These are phyloP conservation scores for Aphanoascus verrucosus DNA, from an alignment of 2,329 filamentous ascomycete species.

Conservation along the genomic window DNA sequence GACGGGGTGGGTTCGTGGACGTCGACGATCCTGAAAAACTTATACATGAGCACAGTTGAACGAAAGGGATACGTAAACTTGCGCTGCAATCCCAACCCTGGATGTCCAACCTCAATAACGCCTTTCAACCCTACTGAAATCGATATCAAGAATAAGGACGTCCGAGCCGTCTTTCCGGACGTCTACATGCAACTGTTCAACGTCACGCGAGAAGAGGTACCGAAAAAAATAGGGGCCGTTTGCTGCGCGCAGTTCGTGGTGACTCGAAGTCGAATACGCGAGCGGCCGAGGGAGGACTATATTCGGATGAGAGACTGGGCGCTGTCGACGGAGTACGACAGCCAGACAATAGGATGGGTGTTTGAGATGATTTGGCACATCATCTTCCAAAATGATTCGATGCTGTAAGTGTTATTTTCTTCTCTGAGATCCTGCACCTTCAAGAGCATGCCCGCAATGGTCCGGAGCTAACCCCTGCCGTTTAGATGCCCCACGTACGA, in stretches of 20 bases:
- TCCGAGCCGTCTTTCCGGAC: constrained; percentile 41
- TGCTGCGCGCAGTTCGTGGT: constrained; percentile 49
- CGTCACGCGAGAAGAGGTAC: constrained; percentile 24
- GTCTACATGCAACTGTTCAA: constrained; percentile 44
- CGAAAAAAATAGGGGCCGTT: constrained; percentile 39
- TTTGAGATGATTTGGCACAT: constrained; percentile 59
- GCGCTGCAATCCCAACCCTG: constrained; percentile 43
- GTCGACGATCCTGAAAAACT: constrained; percentile 38
- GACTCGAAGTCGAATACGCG: constrained; percentile 37
- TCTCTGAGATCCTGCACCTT: neutral
- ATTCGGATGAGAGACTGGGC: constrained; percentile 50
- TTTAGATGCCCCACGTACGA: constrained; percentile 9
- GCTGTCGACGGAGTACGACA: constrained; percentile 44
- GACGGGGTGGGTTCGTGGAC: constrained; percentile 45
- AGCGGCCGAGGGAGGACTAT: constrained; percentile 43
- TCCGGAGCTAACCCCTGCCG: neutral
- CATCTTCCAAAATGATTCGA: constrained; percentile 36
- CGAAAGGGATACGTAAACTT: constrained; percentile 45
- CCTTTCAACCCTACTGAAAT: constrained; percentile 36
- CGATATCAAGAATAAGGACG: constrained; percentile 23
- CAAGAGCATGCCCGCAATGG: neutral
- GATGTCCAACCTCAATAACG: constrained; percentile 43
- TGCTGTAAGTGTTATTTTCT: constrained; percentile 26
- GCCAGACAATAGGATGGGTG: constrained; percentile 48
- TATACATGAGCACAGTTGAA: constrained; percentile 41